Evolutionary conservation across 805 yeast species (phyloP), one percentile per base, ranked within the genome.

Genomic region (Yarrowia bubula): DNA sequence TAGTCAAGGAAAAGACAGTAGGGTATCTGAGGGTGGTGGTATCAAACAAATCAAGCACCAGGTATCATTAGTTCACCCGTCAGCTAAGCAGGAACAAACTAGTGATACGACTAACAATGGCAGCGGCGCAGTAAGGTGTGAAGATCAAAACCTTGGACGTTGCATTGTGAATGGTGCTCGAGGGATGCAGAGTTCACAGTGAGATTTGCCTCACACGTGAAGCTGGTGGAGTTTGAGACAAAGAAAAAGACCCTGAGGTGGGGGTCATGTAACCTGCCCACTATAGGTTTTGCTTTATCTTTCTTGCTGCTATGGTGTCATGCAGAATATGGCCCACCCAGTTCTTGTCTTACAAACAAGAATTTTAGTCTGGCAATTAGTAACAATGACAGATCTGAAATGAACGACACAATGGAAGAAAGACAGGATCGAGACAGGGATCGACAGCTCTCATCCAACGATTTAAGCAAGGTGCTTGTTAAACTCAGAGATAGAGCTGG

Each of bases 71-170:
- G 28, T 22, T 22, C 28, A 22, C 28, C 28, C 28, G 28, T 22
- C 28, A 22, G 5, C 28, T 22, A 22, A 22, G 28, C 28, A 22
- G 28, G 5, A 22, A 22, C 28, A 22, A 3, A 22, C 4, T 22
- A 22, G 5, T 22, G 28, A 35, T 35, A 35, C 38, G 38, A 35
- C 38, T 11, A 14, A 43, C 47, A 43, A 43, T 43, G 47, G 47
- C 28, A n/a, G 2, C 35, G 35, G 31, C 35, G 13, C 10, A 28
- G 9, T 18, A 44, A 44, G 35, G 50, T 28, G 13, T 6, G 50
- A 31, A 28, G 50, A 44, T 47, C 38, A 32, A 14, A 47, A 47
- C 51, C 51, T 32, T 47, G 51, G 51, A 32, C n/a, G 51, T 47
- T 47, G 15, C 51, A 47, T 32, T 6, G 51, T 15, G 35, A 15